A percentile compares a stretch with the other conserved stretches of the same genome.
These are phyloP conservation scores for Colletotrichum sublineola DNA, from an alignment of 2,329 filamentous ascomycete species.

Conservation along the genomic window DNA sequence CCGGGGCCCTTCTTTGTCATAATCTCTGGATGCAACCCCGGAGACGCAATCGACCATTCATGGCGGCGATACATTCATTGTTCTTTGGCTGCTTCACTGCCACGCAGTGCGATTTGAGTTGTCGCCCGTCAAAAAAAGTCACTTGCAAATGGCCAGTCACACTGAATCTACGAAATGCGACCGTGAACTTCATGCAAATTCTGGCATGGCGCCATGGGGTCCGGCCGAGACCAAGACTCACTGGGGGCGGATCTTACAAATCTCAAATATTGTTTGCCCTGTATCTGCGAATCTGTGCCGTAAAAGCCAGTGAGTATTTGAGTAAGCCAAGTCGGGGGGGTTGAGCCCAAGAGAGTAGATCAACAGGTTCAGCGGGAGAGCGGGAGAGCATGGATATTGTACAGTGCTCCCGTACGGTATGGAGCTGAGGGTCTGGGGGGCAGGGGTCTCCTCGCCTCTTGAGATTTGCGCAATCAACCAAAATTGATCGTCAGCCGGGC, in stretches of 20 bases:
- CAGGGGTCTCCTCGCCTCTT: conserved; percentile 34
- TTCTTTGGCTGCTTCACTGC: conserved; percentile 1
- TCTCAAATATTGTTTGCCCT: conserved; percentile 6
- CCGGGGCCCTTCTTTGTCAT: conserved; percentile 15
- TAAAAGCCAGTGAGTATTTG: conserved; percentile 21
- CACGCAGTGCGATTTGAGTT: conserved; percentile 10
- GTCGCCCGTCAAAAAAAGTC: neutral
- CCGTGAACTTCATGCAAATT: conserved; percentile 30
- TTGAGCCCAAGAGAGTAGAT: conserved; percentile 31
- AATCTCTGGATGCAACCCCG: conserved; percentile 28
- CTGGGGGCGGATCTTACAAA: conserved; percentile 10
- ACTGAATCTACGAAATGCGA: conserved; percentile 19
- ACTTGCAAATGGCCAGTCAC: conserved; percentile 17
- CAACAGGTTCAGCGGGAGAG: conserved; percentile 39
- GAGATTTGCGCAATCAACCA: conserved; percentile 29
- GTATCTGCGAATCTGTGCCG: conserved; percentile 24
- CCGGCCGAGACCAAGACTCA: neutral
- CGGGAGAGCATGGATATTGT: conserved; percentile 39
- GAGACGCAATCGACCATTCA: conserved; percentile 13
- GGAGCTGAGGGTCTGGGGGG: conserved; percentile 17
- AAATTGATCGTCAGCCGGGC: conserved; percentile 21
- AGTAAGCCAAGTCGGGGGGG: conserved; percentile 25
- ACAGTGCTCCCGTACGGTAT: conserved; percentile 42
- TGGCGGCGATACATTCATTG: conserved; percentile 6
- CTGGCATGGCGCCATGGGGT: conserved; percentile 12